Base-by-base conservation (phyloP, 441 rosid species). In the Euphorbia corollata region DNA sequence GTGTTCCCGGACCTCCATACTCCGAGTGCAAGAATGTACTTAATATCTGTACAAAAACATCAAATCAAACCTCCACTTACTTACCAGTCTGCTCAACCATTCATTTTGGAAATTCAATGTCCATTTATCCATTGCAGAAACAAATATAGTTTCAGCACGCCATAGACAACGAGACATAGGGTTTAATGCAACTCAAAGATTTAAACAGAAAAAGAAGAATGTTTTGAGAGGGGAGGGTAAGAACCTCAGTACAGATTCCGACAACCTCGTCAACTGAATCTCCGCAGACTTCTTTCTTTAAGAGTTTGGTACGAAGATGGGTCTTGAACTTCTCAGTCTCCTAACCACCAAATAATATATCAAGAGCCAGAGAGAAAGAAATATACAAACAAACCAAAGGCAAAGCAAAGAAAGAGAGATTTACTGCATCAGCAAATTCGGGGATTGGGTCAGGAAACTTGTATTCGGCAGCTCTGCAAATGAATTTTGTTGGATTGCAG, bases 1-100 rank as follows among this genome's bases (percentile, higher is more conserved):
- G 88, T 30, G 97, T 92, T 59, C 94, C 98, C 34, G 98, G 94
- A 73, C 98, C 97, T 58, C 96, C 96, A 63, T 90, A 90, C 67
- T 92, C 92, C 0, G 83, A 61, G 23, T 81, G 93, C 73, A 90
- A 72, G 83, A 92, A 88, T 12, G 86, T 84, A 67, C 70, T 77
- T 43, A 90, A 83, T 55, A 92, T 90, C 97, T 92, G 85, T 22
- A 18, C 0, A 63, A 53, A 73, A 74, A 50, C 8, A 69, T 24
- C 68, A 72, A 30, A 64, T 19, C 16, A 60, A 64, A 61, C 61
- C n/a, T n/a, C n/a, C n/a, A n/a, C n/a, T n/a, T n/a, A n/a, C n/a
- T n/a, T n/a, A n/a, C 47, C 18, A 18, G 54, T 50, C 9, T 50
- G n/a, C 7, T 15, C 54, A 16, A 16, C 18, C 20, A 50, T 50